phyloP scores from a whole-genome alignment of 23 red algal genomes.

The Gracilariopsis chorda region DNA sequence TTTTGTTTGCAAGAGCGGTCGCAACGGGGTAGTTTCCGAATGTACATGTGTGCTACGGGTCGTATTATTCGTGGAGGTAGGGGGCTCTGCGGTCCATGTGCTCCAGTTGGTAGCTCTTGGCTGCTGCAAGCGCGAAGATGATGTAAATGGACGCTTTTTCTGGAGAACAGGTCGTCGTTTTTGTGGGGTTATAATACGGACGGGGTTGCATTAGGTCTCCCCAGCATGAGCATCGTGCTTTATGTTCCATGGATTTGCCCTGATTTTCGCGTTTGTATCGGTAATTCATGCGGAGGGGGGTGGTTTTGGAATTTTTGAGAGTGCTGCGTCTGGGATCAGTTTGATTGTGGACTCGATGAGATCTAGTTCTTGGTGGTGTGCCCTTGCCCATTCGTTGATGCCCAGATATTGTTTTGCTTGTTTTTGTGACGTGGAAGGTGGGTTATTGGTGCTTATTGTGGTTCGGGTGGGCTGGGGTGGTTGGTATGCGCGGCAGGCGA shows the following conservation, averaged over 20 bases:
- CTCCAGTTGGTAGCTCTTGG: background rate
- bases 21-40: background rate
- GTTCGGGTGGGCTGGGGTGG: no score
- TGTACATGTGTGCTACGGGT: background rate
- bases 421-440: background rate
- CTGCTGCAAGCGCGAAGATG: background rate
- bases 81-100: slow-evolving; percentile 19
- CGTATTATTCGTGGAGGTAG: background rate
- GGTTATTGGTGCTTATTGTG: no score
- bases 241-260: background rate
- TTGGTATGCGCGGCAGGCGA: background rate
- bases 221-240: background rate
- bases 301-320: background rate
- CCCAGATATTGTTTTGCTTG: background rate
- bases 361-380: slow-evolving; percentile 17
- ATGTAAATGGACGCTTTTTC: background rate
- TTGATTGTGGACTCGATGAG: background rate
- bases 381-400: background rate
- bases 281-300: background rate
- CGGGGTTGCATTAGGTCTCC: background rate
- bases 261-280: background rate
- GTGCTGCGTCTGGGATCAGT: background rate
- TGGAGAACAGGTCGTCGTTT: background rate
- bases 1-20: background rate
- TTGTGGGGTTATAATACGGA: background rate